These are phyloP conservation scores for Boletus barrowsii DNA, from an alignment of 768 basidiomycete species.

Conservation along the genomic window DNA sequence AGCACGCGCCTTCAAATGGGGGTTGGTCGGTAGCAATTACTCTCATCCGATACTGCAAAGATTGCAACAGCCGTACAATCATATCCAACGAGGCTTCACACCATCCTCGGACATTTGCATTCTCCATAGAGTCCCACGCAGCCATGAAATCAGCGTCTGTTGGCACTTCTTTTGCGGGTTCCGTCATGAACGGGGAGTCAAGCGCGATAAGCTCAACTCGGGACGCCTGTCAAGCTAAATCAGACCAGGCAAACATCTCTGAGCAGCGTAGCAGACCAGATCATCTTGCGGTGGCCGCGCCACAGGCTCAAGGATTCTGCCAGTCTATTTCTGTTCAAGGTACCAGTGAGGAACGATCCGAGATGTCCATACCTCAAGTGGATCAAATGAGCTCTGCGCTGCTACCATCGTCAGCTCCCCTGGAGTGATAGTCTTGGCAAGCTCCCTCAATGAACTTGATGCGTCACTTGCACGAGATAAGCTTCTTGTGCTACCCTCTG, in stretches of 20 bases:
- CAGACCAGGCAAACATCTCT: constrained; percentile 5
- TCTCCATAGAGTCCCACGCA: constrained; percentile 54
- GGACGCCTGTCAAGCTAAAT: constrained; percentile 29
- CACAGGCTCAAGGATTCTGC: not conserved
- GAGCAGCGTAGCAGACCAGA: constrained; percentile 15
- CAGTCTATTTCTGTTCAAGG: constrained; percentile 14
- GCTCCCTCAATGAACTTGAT: constrained; percentile 23
- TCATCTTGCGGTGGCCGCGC: constrained; percentile 11
- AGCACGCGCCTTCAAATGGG: constrained; percentile 57
- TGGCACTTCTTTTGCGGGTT: constrained; percentile 31
- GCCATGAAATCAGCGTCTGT: constrained; percentile 45
- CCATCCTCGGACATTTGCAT: constrained; percentile 61
- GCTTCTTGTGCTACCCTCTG: constrained; percentile 31
- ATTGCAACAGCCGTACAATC: constrained; percentile 53
- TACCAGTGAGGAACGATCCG: not conserved
- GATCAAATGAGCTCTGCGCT: constrained; percentile 14
- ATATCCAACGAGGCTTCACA: constrained; percentile 53
- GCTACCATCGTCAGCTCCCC: constrained; percentile 31
- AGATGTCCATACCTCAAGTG: constrained; percentile 16
- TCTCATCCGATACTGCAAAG: constrained; percentile 41
- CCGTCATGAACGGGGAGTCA: constrained; percentile 65
- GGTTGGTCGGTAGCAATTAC: constrained; percentile 52
- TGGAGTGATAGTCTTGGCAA: constrained; percentile 29
- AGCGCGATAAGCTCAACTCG: constrained; percentile 65
- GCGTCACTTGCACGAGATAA: constrained; percentile 27